Evolutionary conservation across 441 rosid species (phyloP).

Genomic region (Manihot esculenta): DNA sequence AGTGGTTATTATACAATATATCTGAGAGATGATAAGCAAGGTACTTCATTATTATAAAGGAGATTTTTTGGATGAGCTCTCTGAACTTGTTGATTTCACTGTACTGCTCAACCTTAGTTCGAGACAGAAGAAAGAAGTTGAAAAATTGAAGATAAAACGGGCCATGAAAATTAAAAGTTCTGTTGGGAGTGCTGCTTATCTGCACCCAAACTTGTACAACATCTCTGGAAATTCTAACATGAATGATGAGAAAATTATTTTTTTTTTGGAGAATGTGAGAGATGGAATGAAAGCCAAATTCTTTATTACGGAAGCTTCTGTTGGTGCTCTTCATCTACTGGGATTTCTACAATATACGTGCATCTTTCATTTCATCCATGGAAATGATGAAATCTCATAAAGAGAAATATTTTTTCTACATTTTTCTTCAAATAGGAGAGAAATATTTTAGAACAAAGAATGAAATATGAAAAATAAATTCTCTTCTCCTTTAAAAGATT

Average conservation of each 20-base stretch:
- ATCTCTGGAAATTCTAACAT: constrained; percentile 27
- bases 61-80: constrained; percentile 82
- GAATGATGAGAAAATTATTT: constrained; percentile 42
- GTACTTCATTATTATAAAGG: constrained; percentile 89
- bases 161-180: constrained; percentile 42
- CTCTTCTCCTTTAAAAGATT: too few species aligned
- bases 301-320: too few species aligned
- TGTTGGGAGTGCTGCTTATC: constrained; percentile 44
- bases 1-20: constrained; percentile 60
- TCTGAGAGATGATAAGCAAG: constrained; percentile 72
- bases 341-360: too few species aligned
- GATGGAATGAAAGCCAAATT: constrained; percentile 86
- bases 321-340: too few species aligned
- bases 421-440: too few species aligned
- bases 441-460: too few species aligned
- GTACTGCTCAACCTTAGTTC: constrained; percentile 58
- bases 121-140: constrained; percentile 50
- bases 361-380: too few species aligned
- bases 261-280: constrained; percentile 32
- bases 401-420: too few species aligned
- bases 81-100: constrained; percentile 77
- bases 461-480: too few species aligned
- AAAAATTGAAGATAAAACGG: constrained; percentile 39
- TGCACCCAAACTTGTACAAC: constrained; percentile 43
- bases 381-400: too few species aligned